Base-by-base conservation (phyloP, 2,329 filamentous ascomycete species). In the Fusarium buharicum region DNA sequence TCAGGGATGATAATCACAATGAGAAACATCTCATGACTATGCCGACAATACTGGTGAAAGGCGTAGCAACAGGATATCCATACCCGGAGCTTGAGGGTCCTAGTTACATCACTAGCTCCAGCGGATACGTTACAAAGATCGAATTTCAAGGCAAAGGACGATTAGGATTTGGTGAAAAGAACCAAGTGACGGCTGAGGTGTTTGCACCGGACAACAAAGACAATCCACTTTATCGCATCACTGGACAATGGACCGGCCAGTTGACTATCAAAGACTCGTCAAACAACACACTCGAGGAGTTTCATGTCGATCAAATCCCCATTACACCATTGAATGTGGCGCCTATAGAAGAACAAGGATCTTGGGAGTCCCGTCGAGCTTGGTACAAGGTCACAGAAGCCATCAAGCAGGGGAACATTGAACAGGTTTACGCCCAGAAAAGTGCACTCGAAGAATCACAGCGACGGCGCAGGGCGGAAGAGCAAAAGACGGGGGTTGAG, bases 361-460 rank as follows among this genome's bases (percentile, higher is more conserved):
- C 90, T 2, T 88, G 92, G 72, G 93, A 97, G 78, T 90, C 90
- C 8, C 84, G 92, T 6, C 84, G 87, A 41, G 93, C 92, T 2
- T 97, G 93, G 93, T 80, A 80, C 24, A 89, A 88, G 58, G 92
- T 96, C 10, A 88, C 90, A 0, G 80, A 83, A 8, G 90, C 87
- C 18, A 90, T 96, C 59, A 77, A 80, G 16, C 82, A 80, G 52
- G 90, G 90, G 37, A 88, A 97, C 70, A 89, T 95, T 84, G 87
- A 92, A 58, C 79, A 82, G 10, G 90, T 90, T 0, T 85, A 86
- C 1, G 76, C 77, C 1, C 89, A 93, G 72, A 97, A 97, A 79
- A 85, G 84, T 8, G 87, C 88, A 72, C 90, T 97, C 51, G 93
- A 97, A 76, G 89, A 93, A 69, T 86, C 87, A 33, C 93, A 97